Evolutionary conservation across 1,139 yeast genomes (phyloP).

Genomic region (Kodamaea suecica): DNA sequence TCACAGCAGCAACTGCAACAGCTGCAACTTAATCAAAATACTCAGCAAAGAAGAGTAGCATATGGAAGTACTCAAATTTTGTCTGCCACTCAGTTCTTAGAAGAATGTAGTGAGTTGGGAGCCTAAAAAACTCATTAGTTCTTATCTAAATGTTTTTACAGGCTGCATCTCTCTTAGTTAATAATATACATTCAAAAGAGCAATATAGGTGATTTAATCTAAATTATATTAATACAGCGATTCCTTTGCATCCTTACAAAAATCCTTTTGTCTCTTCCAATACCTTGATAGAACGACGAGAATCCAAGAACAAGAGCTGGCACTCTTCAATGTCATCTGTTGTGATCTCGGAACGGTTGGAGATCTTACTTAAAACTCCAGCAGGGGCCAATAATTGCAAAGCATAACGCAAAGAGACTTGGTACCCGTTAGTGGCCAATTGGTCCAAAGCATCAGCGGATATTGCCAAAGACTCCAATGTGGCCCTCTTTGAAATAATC

Average conservation of each 20-base stretch:
- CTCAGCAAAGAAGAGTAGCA: slow-evolving; percentile 49
- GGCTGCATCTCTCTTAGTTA: too few relatives aligned
- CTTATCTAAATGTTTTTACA: too few relatives aligned
- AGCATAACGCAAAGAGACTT: slow-evolving; percentile 84
- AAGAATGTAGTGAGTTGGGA: slow-evolving; percentile 66
- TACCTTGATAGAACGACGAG: slow-evolving; percentile 77
- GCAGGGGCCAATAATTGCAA: slow-evolving; percentile 90
- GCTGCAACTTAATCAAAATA: slow-evolving; percentile 31
- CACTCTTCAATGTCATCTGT: slow-evolving; percentile 82
- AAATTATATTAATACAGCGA: slow-evolving; percentile 2
- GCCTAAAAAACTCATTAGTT: too few relatives aligned
- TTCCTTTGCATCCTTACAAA: slow-evolving; percentile 26
- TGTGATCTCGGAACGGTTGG: slow-evolving; percentile 68
- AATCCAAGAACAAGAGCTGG: slow-evolving; percentile 80
- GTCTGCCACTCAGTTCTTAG: slow-evolving; percentile 72
- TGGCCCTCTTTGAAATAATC: slow-evolving; percentile 78
- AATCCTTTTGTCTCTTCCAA: slow-evolving; percentile 56
- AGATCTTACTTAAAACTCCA: slow-evolving; percentile 72
- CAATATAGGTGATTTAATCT: too few relatives aligned
- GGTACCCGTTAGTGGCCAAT: slow-evolving; percentile 67
- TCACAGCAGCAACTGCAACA: slow-evolving; percentile 3
- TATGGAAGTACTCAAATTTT: slow-evolving; percentile 86
- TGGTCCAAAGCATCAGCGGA: slow-evolving; percentile 66
- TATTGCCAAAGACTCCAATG: slow-evolving; percentile 67
- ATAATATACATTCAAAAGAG: too few relatives aligned